Conservation (phyloP, 1,284 basidiomycete genomes). For the Rhodotorula sp. region DNA sequence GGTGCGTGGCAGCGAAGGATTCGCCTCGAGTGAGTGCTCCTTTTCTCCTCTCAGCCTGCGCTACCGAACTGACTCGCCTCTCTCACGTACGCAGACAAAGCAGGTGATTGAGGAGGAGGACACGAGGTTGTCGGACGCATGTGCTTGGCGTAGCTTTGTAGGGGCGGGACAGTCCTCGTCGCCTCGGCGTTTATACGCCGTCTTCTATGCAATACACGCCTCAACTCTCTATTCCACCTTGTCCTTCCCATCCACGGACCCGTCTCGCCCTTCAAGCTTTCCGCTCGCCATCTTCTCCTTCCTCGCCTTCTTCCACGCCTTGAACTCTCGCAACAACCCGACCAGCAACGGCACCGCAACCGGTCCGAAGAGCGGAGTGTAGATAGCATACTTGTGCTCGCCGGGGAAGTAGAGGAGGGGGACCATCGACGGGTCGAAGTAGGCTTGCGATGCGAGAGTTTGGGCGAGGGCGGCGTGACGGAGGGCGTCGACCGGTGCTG, state of each 20-base stretch:
- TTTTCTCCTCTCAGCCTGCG: too few relatives aligned
- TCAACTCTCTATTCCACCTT: not conserved
- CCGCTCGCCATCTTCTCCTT: not conserved
- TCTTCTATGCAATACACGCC: not conserved
- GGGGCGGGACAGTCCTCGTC: too few relatives aligned
- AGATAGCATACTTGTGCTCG: conserved; percentile 92
- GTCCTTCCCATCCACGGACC: not conserved
- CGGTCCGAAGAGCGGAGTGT: conserved; percentile 87
- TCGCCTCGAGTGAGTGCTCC: too few relatives aligned
- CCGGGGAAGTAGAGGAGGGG: conserved; percentile 93
- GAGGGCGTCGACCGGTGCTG: conserved; percentile 3
- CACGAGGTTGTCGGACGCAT: too few relatives aligned
- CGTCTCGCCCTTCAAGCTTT: not conserved
- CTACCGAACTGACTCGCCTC: too few relatives aligned
- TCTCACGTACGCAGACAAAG: too few relatives aligned
- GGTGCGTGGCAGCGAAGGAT: too few relatives aligned
- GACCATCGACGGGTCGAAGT: conserved; percentile 96
- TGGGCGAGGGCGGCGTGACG: conserved; percentile 65
- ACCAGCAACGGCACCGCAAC: conserved; percentile 51
- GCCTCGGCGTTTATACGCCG: too few relatives aligned
- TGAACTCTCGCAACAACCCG: conserved; percentile 37
- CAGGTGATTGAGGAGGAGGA: too few relatives aligned
- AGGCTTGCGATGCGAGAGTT: conserved; percentile 76
- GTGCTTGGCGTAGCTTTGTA: too few relatives aligned
- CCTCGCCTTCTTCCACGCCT: conserved; percentile 19